Evolutionary conservation across 1,139 yeast genomes (phyloP).

Genomic region (Yamadazyma aaseri): DNA sequence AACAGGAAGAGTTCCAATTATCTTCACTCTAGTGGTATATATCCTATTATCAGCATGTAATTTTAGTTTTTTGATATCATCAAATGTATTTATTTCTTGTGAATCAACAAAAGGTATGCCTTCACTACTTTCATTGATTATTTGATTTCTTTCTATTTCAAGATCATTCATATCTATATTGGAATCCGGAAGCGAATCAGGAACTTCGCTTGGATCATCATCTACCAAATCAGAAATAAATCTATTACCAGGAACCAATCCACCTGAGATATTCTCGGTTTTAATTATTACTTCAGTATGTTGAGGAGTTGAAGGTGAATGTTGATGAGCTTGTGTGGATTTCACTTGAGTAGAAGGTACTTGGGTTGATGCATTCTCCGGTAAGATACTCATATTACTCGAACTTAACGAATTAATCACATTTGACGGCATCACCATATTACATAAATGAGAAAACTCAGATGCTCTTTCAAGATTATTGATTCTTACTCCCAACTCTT

Average conservation of each 20-base stretch:
- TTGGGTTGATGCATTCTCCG: conserved; percentile 3
- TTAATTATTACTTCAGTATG: not conserved
- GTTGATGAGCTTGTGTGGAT: too few relatives aligned
- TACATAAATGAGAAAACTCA: not conserved
- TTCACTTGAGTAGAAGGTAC: not conserved
- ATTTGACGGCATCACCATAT: not conserved
- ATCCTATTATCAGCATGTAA: conserved; percentile 15
- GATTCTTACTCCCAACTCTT: conserved; percentile 1
- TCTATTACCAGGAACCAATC: conserved; percentile 17
- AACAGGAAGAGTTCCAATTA: conserved; percentile 23
- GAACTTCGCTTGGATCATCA: conserved; percentile 4
- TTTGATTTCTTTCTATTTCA: not conserved
- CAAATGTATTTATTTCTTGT: conserved; percentile 1
- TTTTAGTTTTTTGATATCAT: conserved; percentile 4
- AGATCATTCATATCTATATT: too few relatives aligned
- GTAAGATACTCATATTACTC: not conserved
- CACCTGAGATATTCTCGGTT: conserved; percentile 4
- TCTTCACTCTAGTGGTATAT: conserved; percentile 17
- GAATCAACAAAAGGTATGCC: conserved; percentile 8
- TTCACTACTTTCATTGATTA: not conserved
- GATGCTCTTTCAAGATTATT: not conserved
- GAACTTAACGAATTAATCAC: not conserved
- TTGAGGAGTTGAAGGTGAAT: not conserved
- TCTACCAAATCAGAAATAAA: conserved; percentile 16
- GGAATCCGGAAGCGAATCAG: conserved; percentile 5